Conservation (phyloP, 1,284 basidiomycete species). For the Fomitopsis schrenkii region DNA sequence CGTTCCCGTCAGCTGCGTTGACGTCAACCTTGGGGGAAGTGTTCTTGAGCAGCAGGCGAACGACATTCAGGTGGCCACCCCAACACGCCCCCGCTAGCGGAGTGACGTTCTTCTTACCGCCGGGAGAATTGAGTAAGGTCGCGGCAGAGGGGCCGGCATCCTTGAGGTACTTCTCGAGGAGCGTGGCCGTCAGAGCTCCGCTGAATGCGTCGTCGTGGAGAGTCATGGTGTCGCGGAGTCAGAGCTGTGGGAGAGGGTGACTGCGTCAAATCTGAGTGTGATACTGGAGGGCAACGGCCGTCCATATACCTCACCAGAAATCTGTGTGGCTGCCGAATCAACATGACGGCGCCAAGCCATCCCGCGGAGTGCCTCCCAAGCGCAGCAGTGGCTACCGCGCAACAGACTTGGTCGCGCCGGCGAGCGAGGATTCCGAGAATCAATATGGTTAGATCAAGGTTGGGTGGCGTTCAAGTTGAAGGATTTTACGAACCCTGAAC, state of each 20-base stretch:
- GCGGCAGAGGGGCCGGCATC: neutral
- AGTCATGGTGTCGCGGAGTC: neutral
- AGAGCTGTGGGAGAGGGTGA: neutral
- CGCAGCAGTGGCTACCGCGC: too few relatives aligned
- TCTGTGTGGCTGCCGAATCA: too few relatives aligned
- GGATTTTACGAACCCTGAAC: too few relatives aligned
- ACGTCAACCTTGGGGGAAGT: neutral
- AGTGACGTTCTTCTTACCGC: neutral
- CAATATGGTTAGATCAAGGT: too few relatives aligned
- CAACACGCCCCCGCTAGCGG: slow-evolving; percentile 5
- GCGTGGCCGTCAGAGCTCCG: neutral
- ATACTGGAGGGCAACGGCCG: neutral
- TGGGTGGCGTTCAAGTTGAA: too few relatives aligned
- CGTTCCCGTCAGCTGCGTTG: neutral
- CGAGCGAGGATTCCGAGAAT: too few relatives aligned
- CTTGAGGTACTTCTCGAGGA: neutral
- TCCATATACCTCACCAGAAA: too few relatives aligned
- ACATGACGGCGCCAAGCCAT: too few relatives aligned
- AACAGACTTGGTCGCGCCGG: too few relatives aligned
- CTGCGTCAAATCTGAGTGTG: neutral
- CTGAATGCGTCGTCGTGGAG: neutral
- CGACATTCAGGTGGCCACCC: slow-evolving; percentile 4
- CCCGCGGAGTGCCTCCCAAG: too few relatives aligned
- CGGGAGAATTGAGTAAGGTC: neutral
- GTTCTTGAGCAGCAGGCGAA: slow-evolving; percentile 4